Base-by-base conservation (phyloP, 805 yeast species). In the Saccharomycopsis microspora region DNA sequence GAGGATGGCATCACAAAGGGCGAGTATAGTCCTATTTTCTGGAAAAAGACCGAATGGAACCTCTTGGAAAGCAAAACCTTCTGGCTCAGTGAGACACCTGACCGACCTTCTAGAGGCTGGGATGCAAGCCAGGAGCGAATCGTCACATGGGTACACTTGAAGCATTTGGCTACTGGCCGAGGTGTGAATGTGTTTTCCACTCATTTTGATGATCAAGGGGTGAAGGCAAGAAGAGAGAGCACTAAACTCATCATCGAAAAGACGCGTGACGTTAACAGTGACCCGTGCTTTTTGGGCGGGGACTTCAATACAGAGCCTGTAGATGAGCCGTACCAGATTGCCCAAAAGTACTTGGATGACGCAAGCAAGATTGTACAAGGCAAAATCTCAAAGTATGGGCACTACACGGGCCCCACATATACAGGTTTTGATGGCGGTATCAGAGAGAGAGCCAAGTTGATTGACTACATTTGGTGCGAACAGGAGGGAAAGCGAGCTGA, bases 61-160 rank as follows among this genome's bases (percentile, higher is more conserved):
- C 53, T 73, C 36, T 46, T 71, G 4, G 64, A 67, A 8, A 56
- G 64, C n/a, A 66, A 69, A 27, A 69, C 75, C 6, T 66, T 66
- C 46, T 77, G 82, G 82, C 60, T 77, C 9, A 70, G 78, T 52
- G 65, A 67, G 11, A 75, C 79, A 3, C 82, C 82, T 1, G 70
- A 67, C 41, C 60, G 56, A n/a, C 79, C 82, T 1, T 69, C 77
- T 10, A 62, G 55, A 41, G 76, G 74, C 4, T 72, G 77, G 73
- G 78, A 72, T 54, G 76, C 76, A 0, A 70, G 63, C 2, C 60
- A 58, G 32, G 58, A 59, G 5, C 60, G 78, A 50, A 66, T 70
- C 11, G 68, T 67, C 2, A 64, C 69, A 3, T 55, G 63, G 53
- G 66, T 60, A 4, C 58, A 60, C 33, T 56, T 67, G 8, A 36